Base-by-base conservation (phyloP, 768 basidiomycete species). In the Stropharia rugosoannulata region DNA sequence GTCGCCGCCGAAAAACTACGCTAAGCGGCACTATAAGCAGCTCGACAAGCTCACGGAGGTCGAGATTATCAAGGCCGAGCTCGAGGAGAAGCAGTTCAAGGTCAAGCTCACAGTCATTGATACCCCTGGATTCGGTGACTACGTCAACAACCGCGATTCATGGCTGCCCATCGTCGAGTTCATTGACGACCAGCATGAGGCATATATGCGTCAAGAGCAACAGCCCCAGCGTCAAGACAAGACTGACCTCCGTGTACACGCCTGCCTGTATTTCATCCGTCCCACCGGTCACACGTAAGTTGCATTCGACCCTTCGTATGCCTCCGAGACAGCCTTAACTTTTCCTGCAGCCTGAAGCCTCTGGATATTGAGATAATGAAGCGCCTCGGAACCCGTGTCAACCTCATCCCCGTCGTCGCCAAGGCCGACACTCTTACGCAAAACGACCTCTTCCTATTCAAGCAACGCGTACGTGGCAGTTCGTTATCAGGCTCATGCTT, bases 351-450 rank as follows among this genome's bases (percentile, higher is more conserved):
- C 0, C 76, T 98, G 62, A 98, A 98, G 75, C 97, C 97, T 18
- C 82, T 99, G 45, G 97, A 99, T 68, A 95, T 99, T 63, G 97
- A 98, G 75, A 95, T 98, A 71, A 99, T 99, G 97, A 98, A 98
- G 79, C 91, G 95, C 55, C 87, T 99, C 16, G 96, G 97, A 38
- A 95, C 95, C 46, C 89, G 97, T 62, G 97, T 98, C 70, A 97
- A 99, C 73, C 82, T 99, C 57, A 98, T 99, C 63, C 97, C 97
- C 5, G 95, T 98, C 65, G 80, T 99, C 51, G 93, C 97, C 54
- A 98, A 98, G 75, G 96, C 97, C 19, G 97, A 98, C 67, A 99
- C 97, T 1, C 80, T 99, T 59, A 98, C 95, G 1, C 95, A 96
- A 66, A 88, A 89, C 59, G 97, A 98, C 72, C 78, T 99, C 10